These are phyloP conservation scores for Chenopodium formosanum DNA, from an alignment of 148 eudicot species.

Conservation along the genomic window DNA sequence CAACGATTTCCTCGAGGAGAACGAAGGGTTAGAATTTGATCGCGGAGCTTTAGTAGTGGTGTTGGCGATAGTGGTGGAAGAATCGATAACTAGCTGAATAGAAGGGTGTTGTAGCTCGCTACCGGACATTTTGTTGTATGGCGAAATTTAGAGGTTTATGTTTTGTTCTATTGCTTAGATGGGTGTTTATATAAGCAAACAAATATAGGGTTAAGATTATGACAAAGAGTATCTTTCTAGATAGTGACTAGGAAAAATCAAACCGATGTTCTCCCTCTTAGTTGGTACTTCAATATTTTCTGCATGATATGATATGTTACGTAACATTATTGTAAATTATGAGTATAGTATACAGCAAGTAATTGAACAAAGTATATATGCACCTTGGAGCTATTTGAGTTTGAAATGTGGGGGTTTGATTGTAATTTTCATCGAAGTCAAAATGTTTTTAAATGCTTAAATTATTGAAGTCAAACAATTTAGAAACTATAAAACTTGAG, in stretches of 20 bases:
- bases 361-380: background rate
- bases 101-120: slow-evolving; percentile 30
- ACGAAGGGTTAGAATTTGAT: background rate
- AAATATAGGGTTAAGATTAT: slow-evolving; percentile 2
- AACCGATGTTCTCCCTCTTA: background rate
- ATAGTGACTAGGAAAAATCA: slow-evolving; percentile 1
- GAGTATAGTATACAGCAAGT: slow-evolving; percentile 6
- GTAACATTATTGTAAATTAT: slow-evolving; percentile 8
- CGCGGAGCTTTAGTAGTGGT: background rate
- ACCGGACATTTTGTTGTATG: slow-evolving; percentile 23
- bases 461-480: background rate
- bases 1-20: slow-evolving; percentile 15
- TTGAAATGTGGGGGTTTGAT: background rate
- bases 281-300: background rate
- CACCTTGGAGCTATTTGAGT: slow-evolving; percentile 20
- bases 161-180: background rate
- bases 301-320: slow-evolving; percentile 25
- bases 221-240: slow-evolving; percentile 10
- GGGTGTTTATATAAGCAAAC: slow-evolving; percentile 28
- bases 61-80: slow-evolving; percentile 4
- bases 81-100: slow-evolving; percentile 32
- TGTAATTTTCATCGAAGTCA: background rate
- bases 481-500: background rate
- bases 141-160: background rate
- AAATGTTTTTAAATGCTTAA: background rate